Evolutionary conservation across 1,139 yeast genomes (phyloP).

Genomic region (Yamadazyma dushanensis): DNA sequence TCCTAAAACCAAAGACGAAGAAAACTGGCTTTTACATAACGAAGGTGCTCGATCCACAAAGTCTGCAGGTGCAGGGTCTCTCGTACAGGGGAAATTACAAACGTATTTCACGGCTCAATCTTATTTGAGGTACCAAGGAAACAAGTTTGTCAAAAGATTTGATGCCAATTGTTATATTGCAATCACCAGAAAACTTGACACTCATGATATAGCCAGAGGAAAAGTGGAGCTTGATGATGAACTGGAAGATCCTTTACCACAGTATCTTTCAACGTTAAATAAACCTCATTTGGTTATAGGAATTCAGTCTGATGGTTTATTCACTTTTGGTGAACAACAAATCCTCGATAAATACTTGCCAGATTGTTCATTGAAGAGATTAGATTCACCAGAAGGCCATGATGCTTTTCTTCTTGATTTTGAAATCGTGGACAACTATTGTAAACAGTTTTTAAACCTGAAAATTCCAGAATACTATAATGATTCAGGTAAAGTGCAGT

Average conservation of each 20-base stretch:
- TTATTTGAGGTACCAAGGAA: slow-evolving; percentile 89
- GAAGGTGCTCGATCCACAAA: slow-evolving; percentile 33
- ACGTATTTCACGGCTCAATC: slow-evolving; percentile 95
- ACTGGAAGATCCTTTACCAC: slow-evolving; percentile 39
- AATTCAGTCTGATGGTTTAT: slow-evolving; percentile 86
- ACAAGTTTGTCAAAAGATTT: slow-evolving; percentile 82
- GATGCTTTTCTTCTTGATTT: slow-evolving; percentile 94
- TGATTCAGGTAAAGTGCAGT: slow-evolving; percentile 43
- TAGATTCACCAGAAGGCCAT: slow-evolving; percentile 96
- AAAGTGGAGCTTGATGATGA: slow-evolving; percentile 35
- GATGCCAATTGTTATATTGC: slow-evolving; percentile 97
- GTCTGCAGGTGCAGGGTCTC: background rate
- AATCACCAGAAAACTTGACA: slow-evolving; percentile 88
- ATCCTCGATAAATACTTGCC: slow-evolving; percentile 76
- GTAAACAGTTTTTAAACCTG: slow-evolving; percentile 61
- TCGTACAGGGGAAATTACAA: slow-evolving; percentile 52
- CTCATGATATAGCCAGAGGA: slow-evolving; percentile 90
- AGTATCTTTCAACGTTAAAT: slow-evolving; percentile 48
- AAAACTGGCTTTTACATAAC: slow-evolving; percentile 45
- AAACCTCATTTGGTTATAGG: slow-evolving; percentile 88
- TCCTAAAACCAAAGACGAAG: slow-evolving; percentile 46
- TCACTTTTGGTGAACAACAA: slow-evolving; percentile 90
- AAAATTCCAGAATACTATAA: slow-evolving; percentile 59
- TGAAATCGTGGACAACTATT: slow-evolving; percentile 70
- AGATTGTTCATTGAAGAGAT: slow-evolving; percentile 62